Conservation (phyloP, 345 rosid genomes). For the Citropsis articulata region DNA sequence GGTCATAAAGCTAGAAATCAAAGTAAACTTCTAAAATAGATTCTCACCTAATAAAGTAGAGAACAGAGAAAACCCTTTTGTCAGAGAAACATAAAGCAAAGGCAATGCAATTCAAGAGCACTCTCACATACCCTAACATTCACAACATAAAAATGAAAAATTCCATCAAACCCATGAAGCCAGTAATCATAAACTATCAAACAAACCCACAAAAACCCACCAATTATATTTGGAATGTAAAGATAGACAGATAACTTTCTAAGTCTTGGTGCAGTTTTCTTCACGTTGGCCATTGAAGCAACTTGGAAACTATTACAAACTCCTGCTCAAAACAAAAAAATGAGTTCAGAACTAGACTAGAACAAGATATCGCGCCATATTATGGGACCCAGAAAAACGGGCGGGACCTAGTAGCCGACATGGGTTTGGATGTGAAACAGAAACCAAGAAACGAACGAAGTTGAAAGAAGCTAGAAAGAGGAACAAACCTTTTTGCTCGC, state of each 20-base stretch:
- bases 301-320: not conserved
- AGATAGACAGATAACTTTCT: conserved; percentile 65
- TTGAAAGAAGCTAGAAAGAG: not conserved
- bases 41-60: conserved; percentile 70
- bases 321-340: not conserved
- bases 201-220: conserved; percentile 37
- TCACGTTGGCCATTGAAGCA: conserved; percentile 59
- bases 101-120: conserved; percentile 72
- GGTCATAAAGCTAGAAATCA: not conserved
- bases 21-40: not conserved
- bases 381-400: conserved; percentile 6
- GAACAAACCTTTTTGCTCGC: not conserved
- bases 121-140: conserved; percentile 63
- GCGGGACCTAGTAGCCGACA: not conserved
- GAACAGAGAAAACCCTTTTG: conserved; percentile 66
- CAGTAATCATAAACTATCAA: not conserved
- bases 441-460: not conserved
- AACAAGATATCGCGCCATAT: not conserved
- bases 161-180: not conserved
- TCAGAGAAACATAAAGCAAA: conserved; percentile 79
- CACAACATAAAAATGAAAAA: not conserved
- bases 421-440: not conserved
- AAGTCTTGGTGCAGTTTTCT: conserved; percentile 33
- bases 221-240: conserved; percentile 84
- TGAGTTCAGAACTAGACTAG: not conserved